Percentiles rank a stretch among this genome's conserved stretches.
Evolutionary conservation across 306 rosid species (phyloP).

Genomic region (Rubus idaeus): DNA sequence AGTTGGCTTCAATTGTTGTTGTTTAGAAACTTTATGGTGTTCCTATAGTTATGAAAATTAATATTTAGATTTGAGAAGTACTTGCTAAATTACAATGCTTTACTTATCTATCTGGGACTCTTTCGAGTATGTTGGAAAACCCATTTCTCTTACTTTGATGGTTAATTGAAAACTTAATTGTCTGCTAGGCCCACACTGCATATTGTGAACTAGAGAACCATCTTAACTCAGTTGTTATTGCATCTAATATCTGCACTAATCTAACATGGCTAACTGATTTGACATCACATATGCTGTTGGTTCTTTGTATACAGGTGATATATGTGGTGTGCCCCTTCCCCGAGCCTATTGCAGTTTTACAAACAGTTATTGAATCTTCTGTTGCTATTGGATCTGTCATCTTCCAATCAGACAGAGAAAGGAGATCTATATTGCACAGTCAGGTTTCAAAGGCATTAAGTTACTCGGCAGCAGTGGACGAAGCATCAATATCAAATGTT

Average conservation of each 20-base stretch:
- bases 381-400: slow-evolving; percentile 86
- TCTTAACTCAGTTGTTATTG: background rate
- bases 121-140: background rate
- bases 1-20: background rate
- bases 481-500: slow-evolving; percentile 82
- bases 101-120: background rate
- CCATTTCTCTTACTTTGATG: background rate
- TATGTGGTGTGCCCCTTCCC: slow-evolving; percentile 99
- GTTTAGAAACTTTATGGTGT: background rate
- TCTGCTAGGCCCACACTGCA: background rate
- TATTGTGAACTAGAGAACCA: slow-evolving; percentile 1
- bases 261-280: slow-evolving; percentile 17
- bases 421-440: slow-evolving; percentile 70
- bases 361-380: slow-evolving; percentile 86
- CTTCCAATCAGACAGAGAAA: slow-evolving; percentile 86
- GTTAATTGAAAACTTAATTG: background rate
- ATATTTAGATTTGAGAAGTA: background rate
- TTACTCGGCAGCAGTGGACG: slow-evolving; percentile 93
- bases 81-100: background rate
- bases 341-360: slow-evolving; percentile 87
- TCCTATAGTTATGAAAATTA: background rate
- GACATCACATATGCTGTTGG: slow-evolving; percentile 16
- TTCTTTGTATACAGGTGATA: slow-evolving; percentile 59
- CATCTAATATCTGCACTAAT: background rate
- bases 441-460: slow-evolving; percentile 93